Evolutionary conservation across 2,329 filamentous ascomycete species (phyloP).

Genomic region (Diaporthe australafricana): DNA sequence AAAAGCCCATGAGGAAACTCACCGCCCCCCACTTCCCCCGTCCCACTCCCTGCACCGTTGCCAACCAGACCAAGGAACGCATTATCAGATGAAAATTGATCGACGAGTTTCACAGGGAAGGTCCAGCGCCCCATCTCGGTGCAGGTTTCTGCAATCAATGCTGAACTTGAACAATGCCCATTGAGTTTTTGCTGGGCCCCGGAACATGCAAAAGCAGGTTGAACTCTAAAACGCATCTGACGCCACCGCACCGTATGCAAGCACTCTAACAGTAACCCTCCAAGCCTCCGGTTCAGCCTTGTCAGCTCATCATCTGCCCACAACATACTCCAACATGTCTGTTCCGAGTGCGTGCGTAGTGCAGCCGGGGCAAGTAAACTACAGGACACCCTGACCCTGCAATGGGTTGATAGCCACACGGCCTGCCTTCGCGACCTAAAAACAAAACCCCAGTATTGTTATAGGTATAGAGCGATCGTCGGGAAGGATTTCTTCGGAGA

Average conservation of each 20-base stretch:
- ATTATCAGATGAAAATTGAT: slow-evolving; percentile 13
- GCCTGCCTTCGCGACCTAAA: not conserved
- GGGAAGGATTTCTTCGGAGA: not conserved
- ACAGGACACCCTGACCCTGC: not conserved
- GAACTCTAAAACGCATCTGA: slow-evolving; percentile 6
- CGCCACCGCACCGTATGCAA: not conserved
- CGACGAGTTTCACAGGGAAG: slow-evolving; percentile 20
- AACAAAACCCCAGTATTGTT: not conserved
- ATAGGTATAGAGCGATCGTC: not conserved
- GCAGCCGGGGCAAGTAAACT: not conserved
- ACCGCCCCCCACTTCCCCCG: not conserved
- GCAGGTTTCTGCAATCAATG: no score
- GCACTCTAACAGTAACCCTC: not conserved
- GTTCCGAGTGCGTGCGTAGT: not conserved
- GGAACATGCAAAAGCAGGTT: not conserved
- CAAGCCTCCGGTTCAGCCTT: slow-evolving; percentile 1
- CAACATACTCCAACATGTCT: not conserved
- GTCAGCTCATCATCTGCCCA: slow-evolving; percentile 22
- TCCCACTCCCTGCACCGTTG: not conserved
- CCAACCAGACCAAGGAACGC: not conserved
- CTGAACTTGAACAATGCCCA: not conserved
- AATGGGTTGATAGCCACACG: slow-evolving; percentile 7
- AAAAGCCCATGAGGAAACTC: not conserved
- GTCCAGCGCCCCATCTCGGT: not conserved
- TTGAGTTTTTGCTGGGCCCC: not conserved